Percentiles rank a stretch among this genome's conserved stretches.
Evolutionary conservation across 805 yeast genomes (phyloP).

Genomic region (Myxozyma mucilagina): DNA sequence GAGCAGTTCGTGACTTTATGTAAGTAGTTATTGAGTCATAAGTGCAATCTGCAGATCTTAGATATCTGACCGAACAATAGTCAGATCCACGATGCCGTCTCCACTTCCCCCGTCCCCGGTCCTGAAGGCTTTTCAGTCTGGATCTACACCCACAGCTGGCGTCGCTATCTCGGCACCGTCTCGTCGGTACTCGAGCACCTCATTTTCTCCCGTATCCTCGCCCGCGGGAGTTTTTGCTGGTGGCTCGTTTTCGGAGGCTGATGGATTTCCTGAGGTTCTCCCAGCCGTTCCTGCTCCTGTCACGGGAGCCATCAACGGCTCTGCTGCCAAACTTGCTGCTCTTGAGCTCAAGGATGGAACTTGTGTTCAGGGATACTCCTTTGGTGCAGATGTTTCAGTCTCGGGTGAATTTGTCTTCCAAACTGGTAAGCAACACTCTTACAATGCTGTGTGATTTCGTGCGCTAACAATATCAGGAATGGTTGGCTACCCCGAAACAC

Average conservation of each 20-base stretch:
- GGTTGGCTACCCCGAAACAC: conserved; percentile 97
- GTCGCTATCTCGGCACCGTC: conserved; percentile 15
- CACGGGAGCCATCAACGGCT: conserved; percentile 23
- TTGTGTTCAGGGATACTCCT: conserved; percentile 86
- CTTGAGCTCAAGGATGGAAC: conserved; percentile 66
- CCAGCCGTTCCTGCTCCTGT: conserved; percentile 23
- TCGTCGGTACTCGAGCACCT: conserved; percentile 22
- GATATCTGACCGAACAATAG: neutral
- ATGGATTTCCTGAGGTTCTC: no score
- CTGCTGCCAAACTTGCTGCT: conserved; percentile 23
- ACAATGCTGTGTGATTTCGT: neutral
- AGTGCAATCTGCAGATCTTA: neutral
- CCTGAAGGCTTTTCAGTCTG: conserved; percentile 14
- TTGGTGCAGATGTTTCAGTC: conserved; percentile 89
- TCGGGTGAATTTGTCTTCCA: conserved; percentile 98
- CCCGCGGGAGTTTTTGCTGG: conserved; percentile 5
- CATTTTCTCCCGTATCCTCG: conserved; percentile 17
- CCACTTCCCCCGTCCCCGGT: conserved; percentile 25
- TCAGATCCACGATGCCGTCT: conserved; percentile 20
- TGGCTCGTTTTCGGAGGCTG: conserved; percentile 7
- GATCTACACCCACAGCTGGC: conserved; percentile 13
- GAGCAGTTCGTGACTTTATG: conserved; percentile 1
- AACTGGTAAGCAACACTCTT: conserved; percentile 55
- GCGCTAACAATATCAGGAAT: conserved; percentile 41
- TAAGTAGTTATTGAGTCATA: neutral